These are phyloP conservation scores for Ogataea glucozyma DNA, from an alignment of 805 yeast genomes.

Conservation along the genomic window DNA sequence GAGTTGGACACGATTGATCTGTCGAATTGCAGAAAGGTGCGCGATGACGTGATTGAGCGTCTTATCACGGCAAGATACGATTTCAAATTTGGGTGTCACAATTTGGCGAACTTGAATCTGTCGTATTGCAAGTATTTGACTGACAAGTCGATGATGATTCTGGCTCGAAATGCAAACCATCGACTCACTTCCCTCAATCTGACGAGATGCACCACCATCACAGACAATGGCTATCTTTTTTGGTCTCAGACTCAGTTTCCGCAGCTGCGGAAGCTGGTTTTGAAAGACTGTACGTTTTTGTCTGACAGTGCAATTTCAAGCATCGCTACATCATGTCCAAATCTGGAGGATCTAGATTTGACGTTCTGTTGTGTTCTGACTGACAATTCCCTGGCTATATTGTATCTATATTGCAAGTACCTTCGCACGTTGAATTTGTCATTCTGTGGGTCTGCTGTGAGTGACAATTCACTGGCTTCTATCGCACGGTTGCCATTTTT, in stretches of 20 bases:
- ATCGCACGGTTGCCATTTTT: conserved; percentile 56
- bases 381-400: conserved; percentile 65
- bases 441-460: conserved; percentile 79
- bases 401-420: conserved; percentile 64
- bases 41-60: conserved; percentile 69
- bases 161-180: conserved; percentile 58
- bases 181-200: conserved; percentile 58
- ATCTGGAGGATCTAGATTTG: conserved; percentile 56
- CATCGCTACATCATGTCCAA: conserved; percentile 61
- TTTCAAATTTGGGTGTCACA: conserved; percentile 53
- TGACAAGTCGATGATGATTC: conserved; percentile 63
- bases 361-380: conserved; percentile 77
- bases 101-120: conserved; percentile 52
- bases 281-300: conserved; percentile 74
- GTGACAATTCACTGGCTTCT: conserved; percentile 65
- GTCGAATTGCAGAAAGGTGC: conserved; percentile 70
- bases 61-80: conserved; percentile 54
- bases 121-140: conserved; percentile 79
- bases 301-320: conserved; percentile 65
- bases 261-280: conserved; percentile 48
- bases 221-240: conserved; percentile 68
- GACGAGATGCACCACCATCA: conserved; percentile 75
- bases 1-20: conserved; percentile 61
- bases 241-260: conserved; percentile 64
- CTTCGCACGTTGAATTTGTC: conserved; percentile 57